Evolutionary conservation across 768 basidiomycete genomes (phyloP), one percentile per base, ranked within the genome.

Genomic region (Lactifluus rugatus): DNA sequence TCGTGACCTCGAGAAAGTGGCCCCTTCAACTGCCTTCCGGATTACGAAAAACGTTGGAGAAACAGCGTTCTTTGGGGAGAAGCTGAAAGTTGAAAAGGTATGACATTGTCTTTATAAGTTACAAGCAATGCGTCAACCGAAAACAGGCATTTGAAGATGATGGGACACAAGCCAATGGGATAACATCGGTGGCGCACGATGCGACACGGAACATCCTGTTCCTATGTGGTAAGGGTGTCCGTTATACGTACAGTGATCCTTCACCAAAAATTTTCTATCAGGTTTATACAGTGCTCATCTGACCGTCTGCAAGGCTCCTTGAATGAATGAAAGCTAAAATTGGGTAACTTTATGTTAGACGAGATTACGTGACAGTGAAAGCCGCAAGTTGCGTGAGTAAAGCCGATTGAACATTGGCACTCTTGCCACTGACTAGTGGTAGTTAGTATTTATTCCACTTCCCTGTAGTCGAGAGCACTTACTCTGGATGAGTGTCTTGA

Each of bases 81-180:
- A 83, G 64, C 81, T 76, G 63, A 76, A 72, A 31, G 70, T 83
- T 16, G 78, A 82, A 52, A 84, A 79, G 75, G 84, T 81, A 66
- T 42, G 52, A 42, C 2, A 19, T 1, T 37, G 41, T 14, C 21
- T 11, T 23, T 36, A 45, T 26, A 1, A 34, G 25, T 9, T 7
- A 34, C 44, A 47, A 13, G n/a, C n/a, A 16, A n/a, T 46, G 11
- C 14, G 41, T 58, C 36, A 60, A 41, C 51, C 48, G 54, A 45
- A 45, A 5, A 14, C 61, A 87, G 83, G 73, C 80, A 10, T 87
- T 89, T 57, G 82, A 87, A 67, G 84, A 89, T 67, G 74, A 82
- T 57, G 86, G 87, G 9, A 70, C 66, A 3, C 50, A 84, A 25
- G 78, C 79, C 11, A 79, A 79, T 16, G 81, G 77, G 7, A 71